Conservation (phyloP, 106 monocot species). For the Dendrobium catenatum region DNA sequence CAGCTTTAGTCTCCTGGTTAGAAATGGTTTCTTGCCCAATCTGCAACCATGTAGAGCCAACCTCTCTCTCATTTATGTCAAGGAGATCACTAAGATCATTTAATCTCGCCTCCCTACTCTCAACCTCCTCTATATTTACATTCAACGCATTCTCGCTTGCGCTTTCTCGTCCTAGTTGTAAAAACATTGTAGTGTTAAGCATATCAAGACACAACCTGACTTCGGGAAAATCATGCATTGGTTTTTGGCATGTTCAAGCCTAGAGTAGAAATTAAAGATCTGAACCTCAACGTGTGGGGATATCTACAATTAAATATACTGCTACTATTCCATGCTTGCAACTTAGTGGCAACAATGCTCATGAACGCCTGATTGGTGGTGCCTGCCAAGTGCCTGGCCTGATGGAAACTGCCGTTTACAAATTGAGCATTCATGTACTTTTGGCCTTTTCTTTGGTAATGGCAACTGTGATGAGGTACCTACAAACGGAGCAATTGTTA, state of each 20-base stretch:
- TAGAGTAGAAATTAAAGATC: constrained; percentile 16
- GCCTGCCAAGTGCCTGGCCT: constrained; percentile 69
- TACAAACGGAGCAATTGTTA: no score
- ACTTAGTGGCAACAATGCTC: no score
- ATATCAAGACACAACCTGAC: constrained; percentile 23
- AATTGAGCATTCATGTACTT: constrained; percentile 66
- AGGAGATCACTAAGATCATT: constrained; percentile 65
- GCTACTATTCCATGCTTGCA: neutral
- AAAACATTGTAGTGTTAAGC: constrained; percentile 14
- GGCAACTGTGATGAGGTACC: neutral
- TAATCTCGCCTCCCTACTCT: constrained; percentile 42
- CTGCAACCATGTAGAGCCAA: constrained; percentile 55
- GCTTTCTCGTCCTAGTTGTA: constrained; percentile 25
- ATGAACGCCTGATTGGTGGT: no score
- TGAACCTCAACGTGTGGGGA: neutral
- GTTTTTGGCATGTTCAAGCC: constrained; percentile 55
- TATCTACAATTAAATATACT: neutral
- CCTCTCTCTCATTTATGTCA: constrained; percentile 34
- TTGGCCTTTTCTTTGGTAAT: constrained; percentile 42
- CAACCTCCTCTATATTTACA: constrained; percentile 23
- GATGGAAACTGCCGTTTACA: constrained; percentile 63
- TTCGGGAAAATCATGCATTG: neutral
- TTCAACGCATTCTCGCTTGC: neutral
- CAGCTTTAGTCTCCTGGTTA: neutral
- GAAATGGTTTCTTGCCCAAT: constrained; percentile 46